Percentiles rank a stretch among this genome's conserved stretches.
Evolutionary conservation across 441 rosid genomes (phyloP).

Genomic region (Eruca vesicaria): DNA sequence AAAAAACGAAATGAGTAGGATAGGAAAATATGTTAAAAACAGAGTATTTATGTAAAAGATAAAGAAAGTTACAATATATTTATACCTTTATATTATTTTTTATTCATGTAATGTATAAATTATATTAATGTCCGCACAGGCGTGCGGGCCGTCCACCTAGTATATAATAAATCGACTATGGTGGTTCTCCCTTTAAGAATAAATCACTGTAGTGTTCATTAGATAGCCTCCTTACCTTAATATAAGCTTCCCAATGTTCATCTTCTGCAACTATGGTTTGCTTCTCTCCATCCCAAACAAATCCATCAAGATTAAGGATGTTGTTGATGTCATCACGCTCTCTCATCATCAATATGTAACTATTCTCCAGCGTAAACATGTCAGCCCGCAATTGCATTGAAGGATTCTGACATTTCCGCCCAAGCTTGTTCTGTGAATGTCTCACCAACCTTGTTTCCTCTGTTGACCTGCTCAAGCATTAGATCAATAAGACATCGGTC

Average conservation of each 20-base stretch:
- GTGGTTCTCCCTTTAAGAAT: not conserved
- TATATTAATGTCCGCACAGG: no score
- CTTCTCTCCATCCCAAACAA: slow-evolving; percentile 64
- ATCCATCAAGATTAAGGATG: slow-evolving; percentile 53
- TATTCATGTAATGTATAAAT: no score
- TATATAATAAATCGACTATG: no score
- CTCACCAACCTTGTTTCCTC: slow-evolving; percentile 48
- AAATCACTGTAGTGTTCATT: not conserved
- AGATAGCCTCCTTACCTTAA: slow-evolving; percentile 46
- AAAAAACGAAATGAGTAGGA: no score
- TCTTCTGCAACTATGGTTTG: slow-evolving; percentile 56
- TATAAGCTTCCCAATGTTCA: slow-evolving; percentile 60
- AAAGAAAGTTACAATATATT: no score
- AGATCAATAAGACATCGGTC: slow-evolving; percentile 59
- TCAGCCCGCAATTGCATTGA: slow-evolving; percentile 49
- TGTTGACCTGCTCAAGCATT: slow-evolving; percentile 52
- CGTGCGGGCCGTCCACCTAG: no score
- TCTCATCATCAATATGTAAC: slow-evolving; percentile 60
- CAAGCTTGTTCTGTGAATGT: slow-evolving; percentile 62
- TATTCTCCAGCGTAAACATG: slow-evolving; percentile 53
- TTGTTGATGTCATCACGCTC: slow-evolving; percentile 55
- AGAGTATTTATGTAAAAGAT: no score
- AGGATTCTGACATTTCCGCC: slow-evolving; percentile 53
- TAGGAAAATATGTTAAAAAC: no score
- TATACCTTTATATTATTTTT: no score